Evolutionary conservation across 2,329 filamentous ascomycete species (phyloP).

Genomic region (Ophiocordyceps australis): DNA sequence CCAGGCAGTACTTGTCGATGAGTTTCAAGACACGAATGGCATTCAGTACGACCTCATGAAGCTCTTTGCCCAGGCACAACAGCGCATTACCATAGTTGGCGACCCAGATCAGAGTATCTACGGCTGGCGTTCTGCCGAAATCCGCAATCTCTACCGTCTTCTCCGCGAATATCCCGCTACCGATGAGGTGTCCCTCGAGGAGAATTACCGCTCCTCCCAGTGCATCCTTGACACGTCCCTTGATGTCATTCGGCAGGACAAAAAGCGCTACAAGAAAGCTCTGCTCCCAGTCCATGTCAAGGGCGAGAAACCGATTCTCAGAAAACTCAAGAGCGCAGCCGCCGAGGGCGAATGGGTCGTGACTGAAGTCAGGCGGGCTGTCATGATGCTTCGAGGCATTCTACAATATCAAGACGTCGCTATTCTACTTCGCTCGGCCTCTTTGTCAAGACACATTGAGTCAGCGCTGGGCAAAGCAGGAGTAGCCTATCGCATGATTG

Average conservation of each 20-base stretch:
- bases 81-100: conserved; percentile 82
- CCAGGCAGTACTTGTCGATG: conserved; percentile 81
- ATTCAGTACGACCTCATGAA: conserved; percentile 92
- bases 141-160: conserved; percentile 70
- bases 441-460: conserved; percentile 74
- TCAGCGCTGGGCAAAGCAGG: conserved; percentile 61
- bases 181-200: conserved; percentile 67
- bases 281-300: conserved; percentile 64
- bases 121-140: conserved; percentile 84
- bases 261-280: conserved; percentile 58
- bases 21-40: conserved; percentile 94
- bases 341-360: conserved; percentile 81
- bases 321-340: conserved; percentile 49
- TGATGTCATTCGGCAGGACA: conserved; percentile 81
- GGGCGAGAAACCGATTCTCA: conserved; percentile 65
- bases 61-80: conserved; percentile 54
- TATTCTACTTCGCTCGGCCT: conserved; percentile 70
- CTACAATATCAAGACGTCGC: conserved; percentile 64
- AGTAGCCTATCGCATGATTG: conserved; percentile 84
- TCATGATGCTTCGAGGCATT: conserved; percentile 54
- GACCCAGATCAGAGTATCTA: conserved; percentile 98
- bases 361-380: conserved; percentile 56
- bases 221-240: conserved; percentile 67
- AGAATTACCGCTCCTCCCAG: conserved; percentile 87
- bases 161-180: conserved; percentile 60